Conservation (phyloP, 2,329 filamentous ascomycete species). For the Aspergillus ibericus region DNA sequence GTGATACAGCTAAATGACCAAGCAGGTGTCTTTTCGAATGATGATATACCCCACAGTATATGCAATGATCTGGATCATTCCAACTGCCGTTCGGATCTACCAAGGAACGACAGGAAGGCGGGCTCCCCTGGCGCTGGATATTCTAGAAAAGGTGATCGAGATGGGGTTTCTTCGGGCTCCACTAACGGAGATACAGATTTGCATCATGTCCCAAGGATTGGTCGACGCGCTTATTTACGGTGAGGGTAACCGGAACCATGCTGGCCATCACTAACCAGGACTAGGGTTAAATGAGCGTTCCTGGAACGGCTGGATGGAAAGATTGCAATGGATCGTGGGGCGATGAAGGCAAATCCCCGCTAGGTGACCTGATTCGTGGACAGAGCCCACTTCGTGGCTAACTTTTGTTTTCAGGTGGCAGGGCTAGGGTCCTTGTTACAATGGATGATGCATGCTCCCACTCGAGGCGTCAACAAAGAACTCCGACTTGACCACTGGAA, state of each 20-base stretch:
- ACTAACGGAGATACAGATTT: neutral
- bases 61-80: slow-evolving; percentile 6
- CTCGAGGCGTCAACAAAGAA: neutral
- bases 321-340: neutral
- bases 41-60: slow-evolving; percentile 12
- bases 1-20: neutral
- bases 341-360: neutral
- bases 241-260: neutral
- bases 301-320: slow-evolving; percentile 3
- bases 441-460: neutral
- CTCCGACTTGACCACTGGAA: neutral
- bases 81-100: slow-evolving; percentile 3
- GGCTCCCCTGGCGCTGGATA: neutral
- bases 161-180: neutral
- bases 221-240: slow-evolving; percentile 10
- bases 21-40: slow-evolving; percentile 5
- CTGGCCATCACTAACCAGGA: neutral
- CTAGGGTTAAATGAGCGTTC: slow-evolving; percentile 5
- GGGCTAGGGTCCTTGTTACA: neutral
- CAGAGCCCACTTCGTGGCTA: neutral
- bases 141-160: slow-evolving; percentile 7
- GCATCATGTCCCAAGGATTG: slow-evolving; percentile 9
- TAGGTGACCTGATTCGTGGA: neutral
- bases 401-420: neutral
- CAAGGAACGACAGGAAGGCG: slow-evolving; percentile 1